Evolutionary conservation across 129 eudicot genomes (phyloP).

Genomic region (Chrysanthemum lavandulifolium): DNA sequence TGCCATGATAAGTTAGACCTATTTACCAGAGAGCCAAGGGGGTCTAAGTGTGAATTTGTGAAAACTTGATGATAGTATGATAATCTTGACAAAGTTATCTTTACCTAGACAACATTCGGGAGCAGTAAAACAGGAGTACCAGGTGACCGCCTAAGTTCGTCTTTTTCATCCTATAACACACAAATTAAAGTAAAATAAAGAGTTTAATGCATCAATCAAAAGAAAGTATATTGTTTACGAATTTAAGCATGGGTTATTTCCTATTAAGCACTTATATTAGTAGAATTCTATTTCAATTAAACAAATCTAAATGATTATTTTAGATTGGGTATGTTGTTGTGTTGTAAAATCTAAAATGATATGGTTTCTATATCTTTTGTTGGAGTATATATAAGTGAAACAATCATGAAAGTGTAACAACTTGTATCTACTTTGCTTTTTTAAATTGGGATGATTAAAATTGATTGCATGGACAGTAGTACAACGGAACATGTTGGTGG

Average conservation of each 20-base stretch:
- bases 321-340: no score
- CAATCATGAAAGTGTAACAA: slow-evolving; percentile 4
- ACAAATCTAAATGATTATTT: not conserved
- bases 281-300: not conserved
- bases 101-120: slow-evolving; percentile 97
- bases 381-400: not conserved
- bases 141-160: slow-evolving; percentile 95
- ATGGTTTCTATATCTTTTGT: not conserved
- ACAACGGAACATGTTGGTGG: slow-evolving; percentile 16
- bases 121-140: slow-evolving; percentile 98
- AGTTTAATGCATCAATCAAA: not conserved
- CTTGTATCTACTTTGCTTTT: not conserved
- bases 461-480: not conserved
- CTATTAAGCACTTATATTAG: not conserved
- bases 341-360: no score
- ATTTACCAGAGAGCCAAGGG: not conserved
- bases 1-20: slow-evolving; percentile 93
- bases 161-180: slow-evolving; percentile 67
- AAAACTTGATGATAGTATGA: not conserved
- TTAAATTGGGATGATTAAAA: not conserved
- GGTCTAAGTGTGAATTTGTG: not conserved
- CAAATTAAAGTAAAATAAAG: not conserved
- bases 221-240: not conserved
- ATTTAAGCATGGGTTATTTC: not conserved
- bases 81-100: slow-evolving; percentile 2